Base-by-base conservation (phyloP, 805 yeast genomes). In the Candida adriatica region DNA sequence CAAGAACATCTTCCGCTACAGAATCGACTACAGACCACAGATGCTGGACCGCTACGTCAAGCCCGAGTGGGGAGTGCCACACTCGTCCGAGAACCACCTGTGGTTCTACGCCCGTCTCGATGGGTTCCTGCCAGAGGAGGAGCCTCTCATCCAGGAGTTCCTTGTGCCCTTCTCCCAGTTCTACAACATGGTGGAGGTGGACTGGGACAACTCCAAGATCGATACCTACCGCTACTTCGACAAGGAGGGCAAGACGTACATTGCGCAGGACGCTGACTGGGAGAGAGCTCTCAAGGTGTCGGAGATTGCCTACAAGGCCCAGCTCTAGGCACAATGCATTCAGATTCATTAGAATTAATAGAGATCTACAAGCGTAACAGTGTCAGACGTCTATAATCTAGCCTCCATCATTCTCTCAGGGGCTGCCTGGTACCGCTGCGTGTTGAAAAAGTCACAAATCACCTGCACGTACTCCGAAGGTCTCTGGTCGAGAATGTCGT, bases 401-500 rank as follows among this genome's bases (percentile, higher is more conserved):
- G n/a, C n/a, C n/a, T n/a, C n/a, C n/a, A n/a, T n/a, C n/a, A n/a
- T n/a, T n/a, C n/a, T n/a, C n/a, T n/a, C n/a, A 19, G 49, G 46
- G 2, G 43, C 42, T 17, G 27, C 13, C 17, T 42, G 28, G 29
- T 48, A 48, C 29, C 49, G 39, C 18, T 33, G 23, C 11, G 16
- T 16, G 27, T 48, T 48, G 44, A 48, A 48, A 26, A 48, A 48
- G 33, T 51, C 56, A 33, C 47, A 43, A 20, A 53, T 44, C 13
- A 51, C 40, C 40, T 42, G 37, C 8, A 51, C 53, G 25, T 51
- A 53, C 35, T 53, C 56, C 11, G 36, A 29, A 6, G 70, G 69
- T 43, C 56, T 53, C 34, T 67, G 71, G 22, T 60, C 56, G 24
- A 66, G 56, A 2, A 68, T 45, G 58, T 68, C 66, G 34, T 53